These are phyloP conservation scores for Mixia osmundae DNA, from an alignment of 1,284 basidiomycete genomes.

Conservation along the genomic window DNA sequence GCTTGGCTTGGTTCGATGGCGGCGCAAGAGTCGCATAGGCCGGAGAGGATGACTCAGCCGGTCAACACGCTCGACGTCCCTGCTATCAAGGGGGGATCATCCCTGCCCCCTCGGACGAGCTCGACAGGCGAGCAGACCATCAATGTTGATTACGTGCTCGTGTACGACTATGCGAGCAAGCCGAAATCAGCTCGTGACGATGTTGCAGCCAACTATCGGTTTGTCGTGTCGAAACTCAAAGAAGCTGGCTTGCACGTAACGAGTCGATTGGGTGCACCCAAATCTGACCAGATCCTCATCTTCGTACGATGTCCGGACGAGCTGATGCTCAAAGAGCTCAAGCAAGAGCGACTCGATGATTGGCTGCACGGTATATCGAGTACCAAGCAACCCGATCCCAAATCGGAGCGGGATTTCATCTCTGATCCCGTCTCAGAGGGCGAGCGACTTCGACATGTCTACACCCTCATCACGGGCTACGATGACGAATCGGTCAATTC, in stretches of 20 bases:
- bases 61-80: too few relatives aligned
- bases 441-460: constrained; percentile 50
- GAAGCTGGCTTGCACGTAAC: constrained; percentile 40
- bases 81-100: too few relatives aligned
- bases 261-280: constrained; percentile 41
- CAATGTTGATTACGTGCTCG: too few relatives aligned
- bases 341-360: constrained; percentile 21
- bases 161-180: too few relatives aligned
- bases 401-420: constrained; percentile 27
- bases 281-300: constrained; percentile 48
- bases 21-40: too few relatives aligned
- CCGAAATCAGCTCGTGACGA: too few relatives aligned
- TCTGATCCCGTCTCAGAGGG: constrained; percentile 34
- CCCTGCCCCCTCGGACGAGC: too few relatives aligned
- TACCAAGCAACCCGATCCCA: constrained; percentile 22
- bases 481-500: neutral
- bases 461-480: constrained; percentile 40
- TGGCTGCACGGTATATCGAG: constrained; percentile 38
- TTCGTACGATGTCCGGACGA: constrained; percentile 45
- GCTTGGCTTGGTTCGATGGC: too few relatives aligned
- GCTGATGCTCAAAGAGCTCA: constrained; percentile 26
- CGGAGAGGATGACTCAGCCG: too few relatives aligned
- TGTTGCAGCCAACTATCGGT: too few relatives aligned
- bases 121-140: too few relatives aligned
- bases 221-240: too few relatives aligned